A percentile compares a stretch with the other conserved stretches of the same genome.
phyloP scores from a whole-genome alignment of 2,329 filamentous ascomycete genomes.

The Colletotrichum sp. region DNA sequence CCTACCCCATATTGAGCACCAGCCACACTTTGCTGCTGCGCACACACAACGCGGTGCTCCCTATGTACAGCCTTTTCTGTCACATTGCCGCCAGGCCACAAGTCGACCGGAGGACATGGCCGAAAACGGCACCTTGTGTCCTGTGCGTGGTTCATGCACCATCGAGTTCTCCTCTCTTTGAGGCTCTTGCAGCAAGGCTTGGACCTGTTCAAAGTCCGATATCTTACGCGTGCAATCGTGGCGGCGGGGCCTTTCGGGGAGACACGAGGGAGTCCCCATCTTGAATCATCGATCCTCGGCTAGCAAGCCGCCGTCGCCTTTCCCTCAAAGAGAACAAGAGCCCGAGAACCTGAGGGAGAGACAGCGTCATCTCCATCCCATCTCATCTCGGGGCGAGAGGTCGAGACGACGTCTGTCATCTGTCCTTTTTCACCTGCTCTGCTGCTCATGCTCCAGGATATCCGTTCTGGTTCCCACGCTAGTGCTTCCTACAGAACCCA shows the following conservation, averaged over 20 bases:
- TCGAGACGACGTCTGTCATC: neutral
- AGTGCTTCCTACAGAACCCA: neutral
- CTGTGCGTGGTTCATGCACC: constrained; percentile 6
- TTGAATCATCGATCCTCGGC: neutral
- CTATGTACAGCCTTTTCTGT: neutral
- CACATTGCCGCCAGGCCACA: neutral
- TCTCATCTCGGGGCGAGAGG: constrained; percentile 5
- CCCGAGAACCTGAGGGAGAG: neutral
- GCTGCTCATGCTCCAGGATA: neutral
- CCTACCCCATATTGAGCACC: constrained; percentile 3
- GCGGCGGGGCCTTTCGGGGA: neutral
- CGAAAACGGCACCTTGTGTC: neutral
- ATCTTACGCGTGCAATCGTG: constrained; percentile 5
- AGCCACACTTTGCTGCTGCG: constrained; percentile 6
- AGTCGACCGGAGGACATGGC: neutral
- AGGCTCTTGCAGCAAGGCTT: constrained; percentile 13
- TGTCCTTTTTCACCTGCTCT: neutral
- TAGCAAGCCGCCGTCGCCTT: neutral
- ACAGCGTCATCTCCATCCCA: neutral
- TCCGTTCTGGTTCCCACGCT: neutral
- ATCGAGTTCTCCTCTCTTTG: neutral
- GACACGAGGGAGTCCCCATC: neutral
- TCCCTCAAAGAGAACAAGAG: neutral
- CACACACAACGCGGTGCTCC: neutral
- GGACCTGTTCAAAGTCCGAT: neutral